phyloP scores from a whole-genome alignment of 768 basidiomycete genomes.

The Hebeloma cylindrosporum region DNA sequence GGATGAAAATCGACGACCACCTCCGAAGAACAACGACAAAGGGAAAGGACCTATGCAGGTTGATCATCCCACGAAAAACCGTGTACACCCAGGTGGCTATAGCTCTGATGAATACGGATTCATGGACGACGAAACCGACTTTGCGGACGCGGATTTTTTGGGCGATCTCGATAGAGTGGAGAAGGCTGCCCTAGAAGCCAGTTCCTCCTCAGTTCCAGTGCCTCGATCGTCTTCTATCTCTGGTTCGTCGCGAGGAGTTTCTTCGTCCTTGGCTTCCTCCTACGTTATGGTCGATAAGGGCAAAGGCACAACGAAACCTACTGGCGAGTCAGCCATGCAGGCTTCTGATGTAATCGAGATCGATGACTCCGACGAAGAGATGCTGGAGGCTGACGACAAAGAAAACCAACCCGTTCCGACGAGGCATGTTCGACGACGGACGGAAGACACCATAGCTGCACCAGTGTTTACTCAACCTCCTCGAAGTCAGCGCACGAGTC shows the following conservation, averaged over 20 bases:
- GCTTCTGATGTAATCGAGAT: slow-evolving; percentile 38
- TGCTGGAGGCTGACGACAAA: slow-evolving; percentile 55
- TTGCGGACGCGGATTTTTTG: slow-evolving; percentile 22
- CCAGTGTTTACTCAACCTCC: neutral
- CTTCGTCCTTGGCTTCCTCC: too few species aligned
- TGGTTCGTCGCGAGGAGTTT: too few species aligned
- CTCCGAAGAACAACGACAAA: slow-evolving; percentile 14
- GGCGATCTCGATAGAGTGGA: slow-evolving; percentile 32
- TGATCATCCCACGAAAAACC: neutral
- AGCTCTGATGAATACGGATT: slow-evolving; percentile 27
- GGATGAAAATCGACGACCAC: slow-evolving; percentile 16
- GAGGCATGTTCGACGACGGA: slow-evolving; percentile 48
- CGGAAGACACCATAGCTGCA: slow-evolving; percentile 18
- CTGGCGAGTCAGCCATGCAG: neutral
- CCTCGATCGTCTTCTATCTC: slow-evolving; percentile 2
- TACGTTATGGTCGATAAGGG: neutral
- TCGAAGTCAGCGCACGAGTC: slow-evolving; percentile 9
- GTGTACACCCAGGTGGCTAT: neutral
- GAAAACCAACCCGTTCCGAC: slow-evolving; percentile 58
- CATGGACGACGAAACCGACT: slow-evolving; percentile 22
- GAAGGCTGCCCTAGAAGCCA: slow-evolving; percentile 13
- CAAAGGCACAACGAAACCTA: neutral
- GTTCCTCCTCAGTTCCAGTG: neutral
- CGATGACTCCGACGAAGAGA: slow-evolving; percentile 39
- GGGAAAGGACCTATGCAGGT: slow-evolving; percentile 18